Base-by-base conservation (phyloP, 106 monocot genomes). In the Platanthera zijinensis region DNA sequence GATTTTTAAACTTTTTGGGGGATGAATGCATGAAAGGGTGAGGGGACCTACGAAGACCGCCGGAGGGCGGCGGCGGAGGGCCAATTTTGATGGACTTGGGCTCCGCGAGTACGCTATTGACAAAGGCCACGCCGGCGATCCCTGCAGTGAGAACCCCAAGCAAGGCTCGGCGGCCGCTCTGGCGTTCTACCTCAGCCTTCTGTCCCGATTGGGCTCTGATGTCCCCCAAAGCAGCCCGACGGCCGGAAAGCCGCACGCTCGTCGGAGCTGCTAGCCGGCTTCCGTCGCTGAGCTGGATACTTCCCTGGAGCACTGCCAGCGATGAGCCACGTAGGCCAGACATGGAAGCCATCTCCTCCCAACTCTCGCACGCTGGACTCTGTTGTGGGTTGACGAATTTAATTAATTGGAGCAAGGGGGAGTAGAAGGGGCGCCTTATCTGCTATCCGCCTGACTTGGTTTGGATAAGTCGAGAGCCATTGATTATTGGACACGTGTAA, bases 301-400 rank as follows among this genome's bases (percentile, higher is more conserved):
- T 89, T n/a, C 89, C 87, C 21, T 89, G 87, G 14, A 89, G 75
- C 17, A 85, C 86, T 0, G 78, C 88, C 69, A 84, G 89, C 5
- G 92, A 83, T 45, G 86, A 83, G 67, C 93, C 88, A 21, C 82
- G 75, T 61, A 95, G 80, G 69, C 87, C 87, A 50, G 89, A 84
- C 92, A 99, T 92, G 7, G 94, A 92, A 77, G 96, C 90, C 85
- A 96, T 89, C 48, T 90, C 85, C 76, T 88, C 88, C 13, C 84
- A 87, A 87, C 84, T 89, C 53, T 61, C 17, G 1, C 61, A 17
- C n/a, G 61, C 7, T 6, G 61, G n/a, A 52, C 28, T 59, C 45
- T n/a, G n/a, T n/a, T 11, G 32, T 32, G 15, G 32, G 8, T 50
- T 22, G 8, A 18, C 8, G n/a, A 5, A 50, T 48, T 78, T 50